phyloP scores from a whole-genome alignment of 192 early-diverging fungal genomes.

The Cladochytrium replicatum region DNA sequence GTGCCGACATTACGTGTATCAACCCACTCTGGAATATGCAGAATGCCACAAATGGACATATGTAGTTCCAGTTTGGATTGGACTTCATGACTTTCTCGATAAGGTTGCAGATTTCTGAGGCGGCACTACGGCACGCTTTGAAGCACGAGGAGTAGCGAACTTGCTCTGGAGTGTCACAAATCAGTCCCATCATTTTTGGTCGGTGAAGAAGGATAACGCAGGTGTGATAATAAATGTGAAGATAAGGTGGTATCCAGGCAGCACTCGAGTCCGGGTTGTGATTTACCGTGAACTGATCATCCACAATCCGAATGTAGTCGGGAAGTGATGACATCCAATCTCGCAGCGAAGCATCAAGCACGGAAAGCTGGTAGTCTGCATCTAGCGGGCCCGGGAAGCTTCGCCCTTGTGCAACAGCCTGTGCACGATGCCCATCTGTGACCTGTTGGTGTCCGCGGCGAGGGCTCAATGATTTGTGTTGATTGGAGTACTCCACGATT shows the following conservation, averaged over 20 bases:
- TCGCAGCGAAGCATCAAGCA: slow-evolving; percentile 7
- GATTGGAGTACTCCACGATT: slow-evolving; percentile 13
- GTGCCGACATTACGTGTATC: slow-evolving; percentile 19
- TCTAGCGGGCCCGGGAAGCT: background rate
- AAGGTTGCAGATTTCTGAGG: slow-evolving; percentile 5
- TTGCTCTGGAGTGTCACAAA: slow-evolving; percentile 2
- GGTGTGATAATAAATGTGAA: slow-evolving; percentile 15
- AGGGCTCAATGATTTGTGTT: slow-evolving; percentile 9
- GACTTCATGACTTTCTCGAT: slow-evolving; percentile 11
- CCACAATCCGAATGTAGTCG: slow-evolving; percentile 12
- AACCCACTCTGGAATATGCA: slow-evolving; percentile 23
- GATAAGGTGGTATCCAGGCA: slow-evolving; percentile 6
- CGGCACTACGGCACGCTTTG: slow-evolving; percentile 4
- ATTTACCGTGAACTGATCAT: slow-evolving; percentile 13
- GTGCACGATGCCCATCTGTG: too few species aligned
- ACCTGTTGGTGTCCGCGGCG: background rate
- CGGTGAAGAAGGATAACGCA: slow-evolving; percentile 13
- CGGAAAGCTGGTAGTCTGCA: slow-evolving; percentile 1
- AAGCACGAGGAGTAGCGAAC: slow-evolving; percentile 7
- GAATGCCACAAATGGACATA: slow-evolving; percentile 21
- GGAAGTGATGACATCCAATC: slow-evolving; percentile 13
- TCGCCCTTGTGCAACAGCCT: background rate
- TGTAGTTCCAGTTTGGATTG: slow-evolving; percentile 17
- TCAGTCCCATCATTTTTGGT: slow-evolving; percentile 16
- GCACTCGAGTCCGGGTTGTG: slow-evolving; percentile 7